phyloP scores from a whole-genome alignment of 2,329 filamentous ascomycete species.

The Zymoseptoria tritici region DNA sequence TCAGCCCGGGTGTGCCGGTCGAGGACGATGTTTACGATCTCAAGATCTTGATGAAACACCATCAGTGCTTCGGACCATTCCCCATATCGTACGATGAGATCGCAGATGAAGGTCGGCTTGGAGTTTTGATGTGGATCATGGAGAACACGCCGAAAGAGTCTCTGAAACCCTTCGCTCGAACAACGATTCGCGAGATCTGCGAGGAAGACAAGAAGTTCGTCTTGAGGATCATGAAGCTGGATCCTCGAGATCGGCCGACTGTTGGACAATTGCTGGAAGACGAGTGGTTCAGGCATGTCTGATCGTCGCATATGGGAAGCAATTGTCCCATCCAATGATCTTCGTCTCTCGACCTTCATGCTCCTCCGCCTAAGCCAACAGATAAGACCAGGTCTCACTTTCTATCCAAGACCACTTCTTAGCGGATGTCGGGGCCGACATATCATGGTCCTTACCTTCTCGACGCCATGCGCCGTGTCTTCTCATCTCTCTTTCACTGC shows the following conservation, averaged over 20 bases:
- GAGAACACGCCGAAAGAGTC: constrained; percentile 1
- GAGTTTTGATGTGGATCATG: constrained; percentile 3
- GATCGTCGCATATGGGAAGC: too few species aligned
- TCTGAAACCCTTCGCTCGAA: constrained; percentile 16
- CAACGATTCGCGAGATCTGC: constrained; percentile 25
- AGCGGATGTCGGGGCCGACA: too few species aligned
- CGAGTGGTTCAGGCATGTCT: constrained; percentile 28
- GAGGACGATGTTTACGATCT: constrained; percentile 21
- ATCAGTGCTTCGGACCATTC: constrained; percentile 24
- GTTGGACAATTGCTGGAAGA: constrained; percentile 34
- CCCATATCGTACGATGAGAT: constrained; percentile 20
- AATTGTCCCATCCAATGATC: too few species aligned
- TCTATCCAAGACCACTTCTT: too few species aligned
- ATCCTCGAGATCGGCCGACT: constrained; percentile 36
- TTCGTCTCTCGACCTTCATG: too few species aligned
- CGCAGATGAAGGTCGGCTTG: constrained; percentile 11
- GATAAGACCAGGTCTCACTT: too few species aligned
- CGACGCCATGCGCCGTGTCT: too few species aligned
- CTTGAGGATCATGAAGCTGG: constrained; percentile 39
- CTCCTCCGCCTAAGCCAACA: too few species aligned
- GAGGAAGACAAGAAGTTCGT: constrained; percentile 32
- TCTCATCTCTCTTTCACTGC: too few species aligned
- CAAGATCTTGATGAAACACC: constrained; percentile 20
- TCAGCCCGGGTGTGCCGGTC: constrained; percentile 12
- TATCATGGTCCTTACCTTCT: too few species aligned